Evolutionary conservation across 2,329 filamentous ascomycete species (phyloP), one percentile per base, ranked within the genome.

Genomic region (Botrytis sinoallii): DNA sequence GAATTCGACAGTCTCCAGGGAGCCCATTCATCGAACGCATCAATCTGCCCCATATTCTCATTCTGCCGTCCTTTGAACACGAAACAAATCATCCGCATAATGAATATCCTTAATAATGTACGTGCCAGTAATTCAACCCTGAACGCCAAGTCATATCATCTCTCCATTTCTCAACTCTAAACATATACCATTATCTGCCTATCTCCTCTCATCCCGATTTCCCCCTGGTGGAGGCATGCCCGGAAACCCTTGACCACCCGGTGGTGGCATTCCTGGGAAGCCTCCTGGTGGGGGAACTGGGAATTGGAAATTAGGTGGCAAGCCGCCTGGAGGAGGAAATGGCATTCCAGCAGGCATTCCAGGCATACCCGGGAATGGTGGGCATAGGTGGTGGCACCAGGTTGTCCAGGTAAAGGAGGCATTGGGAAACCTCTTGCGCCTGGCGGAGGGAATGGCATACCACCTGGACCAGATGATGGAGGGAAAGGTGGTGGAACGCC

Each of bases 281-380:
- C 79, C 80, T 12, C 76, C 77, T 79, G 76, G 76, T 14, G 74
- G 72, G 14, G 82, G 82, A 22, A 70, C 38, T 18, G 84, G 84
- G 80, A 86, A 84, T 68, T 85, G 85, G 78, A 88, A 88, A 74
- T 86, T 86, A 10, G 88, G 86, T 59, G 86, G 86, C 74, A 86
- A 80, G n/a, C 83, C 84, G 38, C 83, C 84, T 8, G 83, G 83
- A 40, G 82, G 84, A 65, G 84, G 84, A 65, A 85, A 84, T 20
- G 84, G 85, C 73, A 85, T 76, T 61, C 82, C 66, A 68, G 35
- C 66, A 32, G 84, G 84, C 81, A 84, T 82, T 74, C 82, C 82
- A 29, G 84, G 84, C 81, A 84, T 82, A 74, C 82, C 82, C 79
- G 57, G 67, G 25, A 71, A 71, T 52, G 68, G 72, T 42, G 77